These are phyloP conservation scores for Syzygium malaccense DNA, from an alignment of 441 rosid species.

Conservation along the genomic window DNA sequence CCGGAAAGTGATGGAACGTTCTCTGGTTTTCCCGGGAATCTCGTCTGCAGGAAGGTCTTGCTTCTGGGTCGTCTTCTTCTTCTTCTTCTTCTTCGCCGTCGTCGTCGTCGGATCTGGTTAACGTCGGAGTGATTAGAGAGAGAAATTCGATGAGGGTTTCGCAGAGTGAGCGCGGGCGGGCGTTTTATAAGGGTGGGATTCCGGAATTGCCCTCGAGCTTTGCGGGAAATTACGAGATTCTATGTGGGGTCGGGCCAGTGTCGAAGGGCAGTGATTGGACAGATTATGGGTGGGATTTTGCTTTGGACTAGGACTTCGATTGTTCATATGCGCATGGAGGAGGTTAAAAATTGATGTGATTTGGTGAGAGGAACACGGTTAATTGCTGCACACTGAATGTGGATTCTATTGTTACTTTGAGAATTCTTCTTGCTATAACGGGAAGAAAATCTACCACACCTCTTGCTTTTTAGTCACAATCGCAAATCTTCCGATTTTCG, in stretches of 20 bases:
- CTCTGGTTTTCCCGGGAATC: background rate
- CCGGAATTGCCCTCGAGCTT: constrained; percentile 17
- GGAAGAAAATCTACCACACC: background rate
- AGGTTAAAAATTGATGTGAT: background rate
- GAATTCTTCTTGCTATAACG: background rate
- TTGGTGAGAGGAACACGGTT: background rate
- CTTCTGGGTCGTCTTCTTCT: background rate
- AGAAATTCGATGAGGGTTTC: constrained; percentile 18
- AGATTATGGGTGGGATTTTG: background rate
- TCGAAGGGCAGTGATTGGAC: background rate
- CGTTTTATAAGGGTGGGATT: constrained; percentile 22
- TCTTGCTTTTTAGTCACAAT: background rate
- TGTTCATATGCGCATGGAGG: background rate
- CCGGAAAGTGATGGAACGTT: background rate
- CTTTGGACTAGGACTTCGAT: background rate
- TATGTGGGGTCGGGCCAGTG: background rate
- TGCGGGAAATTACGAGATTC: constrained; percentile 30
- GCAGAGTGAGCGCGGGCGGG: constrained; percentile 5
- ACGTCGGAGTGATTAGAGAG: background rate
- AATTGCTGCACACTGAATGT: background rate
- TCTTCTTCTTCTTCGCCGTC: background rate
- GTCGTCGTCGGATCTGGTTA: background rate
- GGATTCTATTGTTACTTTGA: background rate
- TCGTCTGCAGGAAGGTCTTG: background rate
- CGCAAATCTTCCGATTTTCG: background rate